These are phyloP conservation scores for Datura wrightii DNA, from an alignment of 257 asterid genomes.

Conservation along the genomic window DNA sequence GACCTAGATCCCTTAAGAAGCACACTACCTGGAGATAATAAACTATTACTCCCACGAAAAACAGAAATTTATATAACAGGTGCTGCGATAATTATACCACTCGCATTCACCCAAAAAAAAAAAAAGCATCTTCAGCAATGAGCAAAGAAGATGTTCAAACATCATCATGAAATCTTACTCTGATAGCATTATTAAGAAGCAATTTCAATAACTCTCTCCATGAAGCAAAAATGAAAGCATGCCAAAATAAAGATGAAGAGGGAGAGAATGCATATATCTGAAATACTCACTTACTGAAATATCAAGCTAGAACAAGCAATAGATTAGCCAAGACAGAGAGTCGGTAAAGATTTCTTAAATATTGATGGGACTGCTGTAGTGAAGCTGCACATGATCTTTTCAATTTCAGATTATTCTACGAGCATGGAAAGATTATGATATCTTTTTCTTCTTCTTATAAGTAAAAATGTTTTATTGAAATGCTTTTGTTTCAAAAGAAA, in stretches of 20 bases:
- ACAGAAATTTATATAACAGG: constrained; percentile 11
- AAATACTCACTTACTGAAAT: neutral
- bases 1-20: constrained; percentile 76
- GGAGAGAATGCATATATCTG: constrained; percentile 13
- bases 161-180: constrained; percentile 15
- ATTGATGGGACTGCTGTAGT: no score
- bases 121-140: neutral
- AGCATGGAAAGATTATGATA: neutral
- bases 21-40: constrained; percentile 59
- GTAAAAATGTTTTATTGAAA: constrained; percentile 10
- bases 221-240: neutral
- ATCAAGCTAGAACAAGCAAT: neutral
- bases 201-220: neutral
- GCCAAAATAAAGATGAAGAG: constrained; percentile 25
- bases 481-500: constrained; percentile 18
- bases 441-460: neutral
- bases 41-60: constrained; percentile 13
- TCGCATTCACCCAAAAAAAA: neutral
- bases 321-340: neutral
- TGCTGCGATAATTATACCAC: constrained; percentile 26
- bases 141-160: constrained; percentile 21
- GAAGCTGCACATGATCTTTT: neutral
- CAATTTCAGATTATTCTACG: neutral
- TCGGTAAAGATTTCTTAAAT: neutral
- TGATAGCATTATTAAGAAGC: neutral